Base-by-base conservation (phyloP, 139 green algal species). In the Haematococcus lacustris region DNA sequence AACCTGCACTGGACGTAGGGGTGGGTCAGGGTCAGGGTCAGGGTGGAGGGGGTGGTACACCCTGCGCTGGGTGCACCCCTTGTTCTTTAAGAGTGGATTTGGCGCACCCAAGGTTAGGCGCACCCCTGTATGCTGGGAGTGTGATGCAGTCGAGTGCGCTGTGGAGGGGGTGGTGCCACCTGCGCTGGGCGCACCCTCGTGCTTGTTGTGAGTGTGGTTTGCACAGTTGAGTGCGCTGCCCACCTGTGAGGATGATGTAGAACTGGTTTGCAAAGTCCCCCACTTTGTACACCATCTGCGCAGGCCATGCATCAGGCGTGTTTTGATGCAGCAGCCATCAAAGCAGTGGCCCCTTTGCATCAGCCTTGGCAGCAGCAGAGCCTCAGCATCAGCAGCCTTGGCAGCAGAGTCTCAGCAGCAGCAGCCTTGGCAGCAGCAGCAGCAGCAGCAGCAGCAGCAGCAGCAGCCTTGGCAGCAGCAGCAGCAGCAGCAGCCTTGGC, bases 231-330 rank as follows among this genome's bases (percentile, higher is more conserved):
- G 21, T 57, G 47, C 47, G 13, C 47, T n/a, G n/a, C 23, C 33
- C 38, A 73, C 82, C 82, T 59, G 76, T 80, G 26, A 88, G 74
- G 4, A 88, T 86, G 70, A 88, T 76, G 76, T 86, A 84, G 59
- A 88, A 86, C 59, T 82, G 72, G 39, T 77, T 65, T 7, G 82
- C 59, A 32, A 53, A 40, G 34, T 88, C 76, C 6, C 82, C 82
- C 0, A 82, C 80, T 28, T 68, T 66, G 71, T 83, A 86, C 53
- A 88, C 76, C 1, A 51, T 70, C 63, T 75, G 70, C n/a, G 26
- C 9, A n/a, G n/a, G n/a, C n/a, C n/a, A n/a, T n/a, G 32, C n/a
- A 37, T 13, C n/a, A 67, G n/a, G 9, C 17, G n/a, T n/a, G n/a
- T n/a, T 35, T 23, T 67, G 60, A 40, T 25, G 26, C 17, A 21